Evolutionary conservation across 2,329 filamentous ascomycete species (phyloP), one percentile per base, ranked within the genome.

Genomic region (Alternaria infectoria): DNA sequence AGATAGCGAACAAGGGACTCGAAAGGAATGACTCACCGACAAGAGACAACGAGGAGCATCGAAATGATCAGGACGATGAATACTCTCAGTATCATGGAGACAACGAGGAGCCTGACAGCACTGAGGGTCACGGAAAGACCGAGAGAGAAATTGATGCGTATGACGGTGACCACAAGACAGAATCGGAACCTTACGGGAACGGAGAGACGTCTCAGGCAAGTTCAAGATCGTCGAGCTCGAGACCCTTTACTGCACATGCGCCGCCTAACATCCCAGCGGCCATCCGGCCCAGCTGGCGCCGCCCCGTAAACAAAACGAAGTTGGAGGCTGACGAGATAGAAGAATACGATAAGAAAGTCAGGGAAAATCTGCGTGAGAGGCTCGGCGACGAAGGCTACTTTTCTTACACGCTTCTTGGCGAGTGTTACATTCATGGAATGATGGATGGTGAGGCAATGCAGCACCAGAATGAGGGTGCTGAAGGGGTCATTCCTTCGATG

Each of bases 211-310:
- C 32, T 1, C 32, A 40, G 1, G 1, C 15, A 40, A n/a, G 15
- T n/a, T 40, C 32, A 3, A 40, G 32, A 0, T n/a, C 2, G 32
- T 3, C 15, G 1, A 0, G 2, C 0, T 40, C 32, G 15, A 40
- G 2, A 5, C 8, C 32, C 15, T 3, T 40, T 10, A 40, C 32
- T n/a, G 15, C 0, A 40, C 32, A 40, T n/a, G 32, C 32, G 32
- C 32, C 8, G 32, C 15, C 15, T 2, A 4, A 1, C 3, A 40
- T 40, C 0, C 15, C 32, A 40, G 8, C 2, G 32, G 0, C 32
- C 32, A 40, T 40, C 0, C 43, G 43, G 43, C 43, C 43, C 3
- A 23, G 43, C 19, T 45, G 43, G 19, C 21, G 43, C 43, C 43
- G 43, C 1, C 12, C 19, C 17, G 0, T 5, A 8, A 21, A 46